Evolutionary conservation across 371 early-diverging fungal genomes (phyloP).

Genomic region (Enterocytospora artemiae): DNA sequence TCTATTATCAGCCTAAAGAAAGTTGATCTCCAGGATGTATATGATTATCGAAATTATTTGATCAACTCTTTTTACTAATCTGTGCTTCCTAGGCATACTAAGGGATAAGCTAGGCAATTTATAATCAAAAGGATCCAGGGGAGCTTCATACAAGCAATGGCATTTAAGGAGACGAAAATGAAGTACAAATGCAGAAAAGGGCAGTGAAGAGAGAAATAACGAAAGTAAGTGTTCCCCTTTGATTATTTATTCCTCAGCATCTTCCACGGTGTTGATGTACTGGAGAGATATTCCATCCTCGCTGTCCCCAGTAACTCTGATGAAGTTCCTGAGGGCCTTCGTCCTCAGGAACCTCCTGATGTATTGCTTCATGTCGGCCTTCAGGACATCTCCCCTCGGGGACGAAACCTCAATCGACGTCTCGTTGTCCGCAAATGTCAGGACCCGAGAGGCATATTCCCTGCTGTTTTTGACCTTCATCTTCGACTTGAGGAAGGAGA

Average conservation of each 20-base stretch:
- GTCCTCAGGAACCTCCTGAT: constrained; percentile 39
- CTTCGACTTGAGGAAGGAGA: constrained; percentile 29
- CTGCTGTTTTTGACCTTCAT: constrained; percentile 37
- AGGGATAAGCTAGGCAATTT: too few relatives aligned
- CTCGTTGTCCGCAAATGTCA: constrained; percentile 27
- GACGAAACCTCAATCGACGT: constrained; percentile 11
- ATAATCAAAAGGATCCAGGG: too few relatives aligned
- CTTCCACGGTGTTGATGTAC: constrained; percentile 30
- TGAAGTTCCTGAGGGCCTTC: constrained; percentile 21
- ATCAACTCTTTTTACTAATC: too few relatives aligned
- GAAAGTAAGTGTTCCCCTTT: too few relatives aligned
- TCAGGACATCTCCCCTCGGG: constrained; percentile 30
- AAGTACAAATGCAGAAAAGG: too few relatives aligned
- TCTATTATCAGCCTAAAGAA: too few relatives aligned
- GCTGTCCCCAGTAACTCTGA: constrained; percentile 40
- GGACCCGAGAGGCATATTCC: constrained; percentile 14
- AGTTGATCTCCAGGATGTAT: too few relatives aligned
- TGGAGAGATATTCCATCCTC: constrained; percentile 26
- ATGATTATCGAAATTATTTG: too few relatives aligned
- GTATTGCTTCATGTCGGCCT: constrained; percentile 37
- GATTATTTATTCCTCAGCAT: constrained; percentile 28
- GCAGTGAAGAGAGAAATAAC: too few relatives aligned
- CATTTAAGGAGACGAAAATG: too few relatives aligned
- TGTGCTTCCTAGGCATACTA: too few relatives aligned
- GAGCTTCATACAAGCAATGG: too few relatives aligned